phyloP scores from a whole-genome alignment of 495 filamentous ascomycete species.

The Tuber umbilicatum region DNA sequence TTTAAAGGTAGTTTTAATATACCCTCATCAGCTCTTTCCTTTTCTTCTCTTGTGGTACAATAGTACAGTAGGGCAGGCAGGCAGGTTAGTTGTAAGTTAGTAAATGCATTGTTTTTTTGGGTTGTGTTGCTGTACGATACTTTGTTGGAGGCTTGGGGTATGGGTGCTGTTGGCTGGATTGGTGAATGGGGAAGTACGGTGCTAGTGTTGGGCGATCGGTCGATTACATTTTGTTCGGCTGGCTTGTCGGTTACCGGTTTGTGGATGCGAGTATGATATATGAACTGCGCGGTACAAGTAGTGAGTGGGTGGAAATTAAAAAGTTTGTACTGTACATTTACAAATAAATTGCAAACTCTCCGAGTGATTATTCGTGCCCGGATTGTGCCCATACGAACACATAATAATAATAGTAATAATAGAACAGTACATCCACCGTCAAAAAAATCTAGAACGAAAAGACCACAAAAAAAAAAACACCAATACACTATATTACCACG shows the following conservation, averaged over 20 bases:
- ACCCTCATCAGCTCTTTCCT: not conserved
- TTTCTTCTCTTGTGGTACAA: not conserved
- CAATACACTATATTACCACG: not conserved
- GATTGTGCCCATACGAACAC: not conserved
- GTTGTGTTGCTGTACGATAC: no score
- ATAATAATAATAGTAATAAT: not conserved
- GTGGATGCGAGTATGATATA: no score
- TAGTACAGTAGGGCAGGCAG: not conserved
- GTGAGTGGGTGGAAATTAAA: no score
- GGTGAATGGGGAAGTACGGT: no score
- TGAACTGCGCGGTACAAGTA: no score
- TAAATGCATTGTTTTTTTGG: not conserved
- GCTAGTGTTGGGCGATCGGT: no score
- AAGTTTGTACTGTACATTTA: no score
- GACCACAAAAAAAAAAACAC: not conserved
- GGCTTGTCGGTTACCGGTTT: no score
- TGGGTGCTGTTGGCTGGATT: no score
- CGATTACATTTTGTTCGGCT: no score
- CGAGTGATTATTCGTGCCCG: not conserved
- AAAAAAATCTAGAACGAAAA: not conserved
- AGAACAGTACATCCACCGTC: not conserved
- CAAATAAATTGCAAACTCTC: not conserved
- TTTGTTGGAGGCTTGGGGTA: no score
- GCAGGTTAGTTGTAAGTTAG: not conserved
- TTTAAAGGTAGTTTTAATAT: conserved; percentile 4